A percentile compares a stretch with the other conserved stretches of the same genome.
Conservation (phyloP, 768 basidiomycete genomes). For the Punctularia strigosozonata region DNA sequence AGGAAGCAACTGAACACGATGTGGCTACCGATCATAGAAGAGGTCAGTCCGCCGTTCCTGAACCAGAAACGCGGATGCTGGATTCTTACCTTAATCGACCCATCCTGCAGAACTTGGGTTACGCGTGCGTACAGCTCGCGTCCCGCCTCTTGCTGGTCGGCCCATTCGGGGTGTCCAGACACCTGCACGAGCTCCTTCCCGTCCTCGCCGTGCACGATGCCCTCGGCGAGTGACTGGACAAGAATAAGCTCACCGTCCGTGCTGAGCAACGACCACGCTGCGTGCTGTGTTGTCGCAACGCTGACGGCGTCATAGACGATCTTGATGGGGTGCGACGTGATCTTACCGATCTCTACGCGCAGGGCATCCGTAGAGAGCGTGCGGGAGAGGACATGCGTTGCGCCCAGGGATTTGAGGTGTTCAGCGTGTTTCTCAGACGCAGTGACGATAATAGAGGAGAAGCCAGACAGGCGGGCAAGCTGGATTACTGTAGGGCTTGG, state of each 20-base stretch:
- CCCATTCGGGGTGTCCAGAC: constrained; percentile 7
- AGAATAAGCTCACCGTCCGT: constrained; percentile 24
- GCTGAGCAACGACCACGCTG: constrained; percentile 23
- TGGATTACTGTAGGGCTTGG: constrained; percentile 12
- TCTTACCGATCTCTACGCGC: not conserved
- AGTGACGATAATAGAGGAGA: constrained; percentile 14
- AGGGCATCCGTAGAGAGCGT: constrained; percentile 1
- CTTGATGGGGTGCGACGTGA: constrained; percentile 9
- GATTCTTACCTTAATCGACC: constrained; percentile 13
- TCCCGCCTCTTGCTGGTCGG: constrained; percentile 6
- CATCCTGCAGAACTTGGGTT: constrained; percentile 7
- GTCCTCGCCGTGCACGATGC: not conserved
- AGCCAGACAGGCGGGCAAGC: constrained; percentile 12
- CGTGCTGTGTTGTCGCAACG: constrained; percentile 24
- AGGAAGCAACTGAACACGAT: not conserved
- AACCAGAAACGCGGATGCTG: not conserved
- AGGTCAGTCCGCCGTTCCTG: not conserved
- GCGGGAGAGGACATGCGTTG: constrained; percentile 16
- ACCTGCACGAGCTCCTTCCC: not conserved
- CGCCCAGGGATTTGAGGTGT: constrained; percentile 13
- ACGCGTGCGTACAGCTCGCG: constrained; percentile 10
- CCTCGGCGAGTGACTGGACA: constrained; percentile 2
- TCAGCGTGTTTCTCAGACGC: constrained; percentile 7
- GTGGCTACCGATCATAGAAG: constrained; percentile 1
- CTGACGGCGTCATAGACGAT: constrained; percentile 22